phyloP scores from a whole-genome alignment of 441 rosid species.

The Kokia cookei region DNA sequence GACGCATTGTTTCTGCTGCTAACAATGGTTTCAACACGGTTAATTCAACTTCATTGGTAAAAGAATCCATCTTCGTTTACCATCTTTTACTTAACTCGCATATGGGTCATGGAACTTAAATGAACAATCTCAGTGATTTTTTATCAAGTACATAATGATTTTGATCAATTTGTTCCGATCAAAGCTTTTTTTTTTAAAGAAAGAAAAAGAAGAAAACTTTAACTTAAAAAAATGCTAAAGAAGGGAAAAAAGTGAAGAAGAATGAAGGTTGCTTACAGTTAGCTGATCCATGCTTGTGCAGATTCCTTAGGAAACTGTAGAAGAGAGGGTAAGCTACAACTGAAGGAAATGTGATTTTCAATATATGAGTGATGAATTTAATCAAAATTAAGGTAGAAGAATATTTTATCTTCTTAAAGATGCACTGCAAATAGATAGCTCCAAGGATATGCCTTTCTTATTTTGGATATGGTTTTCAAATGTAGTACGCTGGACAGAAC shows the following conservation, averaged over 20 bases:
- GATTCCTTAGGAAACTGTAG: neutral
- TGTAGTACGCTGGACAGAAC: neutral
- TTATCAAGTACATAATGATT: neutral
- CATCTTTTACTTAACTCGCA: slow-evolving; percentile 8
- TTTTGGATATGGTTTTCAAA: neutral
- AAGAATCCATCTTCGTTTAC: slow-evolving; percentile 37
- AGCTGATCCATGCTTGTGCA: neutral
- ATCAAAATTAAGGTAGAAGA: neutral
- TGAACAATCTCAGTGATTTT: neutral
- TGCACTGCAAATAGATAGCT: neutral
- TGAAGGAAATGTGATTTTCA: neutral
- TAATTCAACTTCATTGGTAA: slow-evolving; percentile 49
- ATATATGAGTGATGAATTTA: neutral
- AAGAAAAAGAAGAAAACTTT: too few species aligned
- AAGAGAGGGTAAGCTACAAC: neutral
- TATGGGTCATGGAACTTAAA: neutral
- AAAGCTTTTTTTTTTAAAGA: neutral
- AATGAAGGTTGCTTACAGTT: neutral
- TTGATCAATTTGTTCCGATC: neutral
- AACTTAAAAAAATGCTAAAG: neutral
- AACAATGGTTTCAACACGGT: slow-evolving; percentile 33
- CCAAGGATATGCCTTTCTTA: neutral
- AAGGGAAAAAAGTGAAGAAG: neutral
- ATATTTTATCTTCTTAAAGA: neutral
- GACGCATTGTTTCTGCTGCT: slow-evolving; percentile 38